Percentiles rank a stretch among this genome's conserved stretches.
Evolutionary conservation across 2,329 filamentous ascomycete species (phyloP).

Genomic region (Chalara sp.): DNA sequence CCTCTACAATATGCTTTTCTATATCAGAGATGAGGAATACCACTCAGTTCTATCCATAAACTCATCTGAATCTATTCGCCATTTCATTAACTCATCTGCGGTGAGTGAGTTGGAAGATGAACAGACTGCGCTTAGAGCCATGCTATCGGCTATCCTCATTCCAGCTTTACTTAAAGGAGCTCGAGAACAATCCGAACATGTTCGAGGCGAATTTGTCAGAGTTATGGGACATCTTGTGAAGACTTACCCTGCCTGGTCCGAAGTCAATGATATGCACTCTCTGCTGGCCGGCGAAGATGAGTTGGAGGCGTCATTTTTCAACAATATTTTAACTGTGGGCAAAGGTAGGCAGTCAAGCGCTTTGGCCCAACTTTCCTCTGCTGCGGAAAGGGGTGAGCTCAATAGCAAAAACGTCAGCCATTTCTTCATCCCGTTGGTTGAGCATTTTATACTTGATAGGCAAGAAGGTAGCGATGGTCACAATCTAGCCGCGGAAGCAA

Average conservation of each 20-base stretch:
- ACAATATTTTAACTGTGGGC: slow-evolving; percentile 85
- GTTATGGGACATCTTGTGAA: slow-evolving; percentile 75
- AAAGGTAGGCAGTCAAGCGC: slow-evolving; percentile 80
- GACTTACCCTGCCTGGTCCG: slow-evolving; percentile 60
- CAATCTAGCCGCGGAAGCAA: slow-evolving; percentile 79
- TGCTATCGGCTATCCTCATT: slow-evolving; percentile 61
- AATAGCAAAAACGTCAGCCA: slow-evolving; percentile 73
- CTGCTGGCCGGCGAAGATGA: slow-evolving; percentile 61
- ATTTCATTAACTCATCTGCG: slow-evolving; percentile 63
- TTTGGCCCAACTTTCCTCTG: slow-evolving; percentile 65
- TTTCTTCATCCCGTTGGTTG: slow-evolving; percentile 84
- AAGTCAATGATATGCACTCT: slow-evolving; percentile 65
- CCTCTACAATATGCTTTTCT: slow-evolving; percentile 83
- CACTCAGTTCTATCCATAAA: slow-evolving; percentile 75
- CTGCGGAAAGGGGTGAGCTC: slow-evolving; percentile 58
- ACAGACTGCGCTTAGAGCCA: slow-evolving; percentile 43
- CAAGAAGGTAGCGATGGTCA: slow-evolving; percentile 68
- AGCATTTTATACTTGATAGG: slow-evolving; percentile 88
- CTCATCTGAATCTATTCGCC: slow-evolving; percentile 72
- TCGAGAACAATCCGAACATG: slow-evolving; percentile 72
- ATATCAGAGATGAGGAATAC: slow-evolving; percentile 79
- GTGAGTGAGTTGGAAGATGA: slow-evolving; percentile 33
- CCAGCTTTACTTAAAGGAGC: slow-evolving; percentile 72
- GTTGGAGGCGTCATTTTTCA: slow-evolving; percentile 70
- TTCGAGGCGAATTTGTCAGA: slow-evolving; percentile 74